Conservation (phyloP, 164 flowering plant species). For the Paratinospora sagittata region DNA sequence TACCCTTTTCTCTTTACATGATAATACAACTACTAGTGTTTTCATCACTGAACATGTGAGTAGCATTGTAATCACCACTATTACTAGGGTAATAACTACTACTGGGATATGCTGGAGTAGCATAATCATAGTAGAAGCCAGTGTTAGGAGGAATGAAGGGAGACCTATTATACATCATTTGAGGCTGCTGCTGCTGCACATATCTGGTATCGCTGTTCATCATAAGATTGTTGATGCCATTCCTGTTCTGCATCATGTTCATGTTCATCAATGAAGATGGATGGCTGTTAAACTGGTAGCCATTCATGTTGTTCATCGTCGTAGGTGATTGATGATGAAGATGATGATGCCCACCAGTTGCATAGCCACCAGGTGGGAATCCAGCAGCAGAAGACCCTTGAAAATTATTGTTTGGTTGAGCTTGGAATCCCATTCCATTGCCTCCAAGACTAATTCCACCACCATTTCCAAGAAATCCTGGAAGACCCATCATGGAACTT, state of each 20-base stretch:
- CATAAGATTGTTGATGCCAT: not conserved
- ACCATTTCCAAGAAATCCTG: slow-evolving; percentile 38
- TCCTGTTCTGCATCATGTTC: slow-evolving; percentile 20
- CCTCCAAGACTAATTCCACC: slow-evolving; percentile 16
- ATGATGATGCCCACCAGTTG: slow-evolving; percentile 22
- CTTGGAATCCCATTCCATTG: slow-evolving; percentile 26
- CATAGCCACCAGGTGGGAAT: slow-evolving; percentile 21
- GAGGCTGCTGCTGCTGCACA: slow-evolving; percentile 32
- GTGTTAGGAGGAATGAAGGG: slow-evolving; percentile 45
- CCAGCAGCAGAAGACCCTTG: slow-evolving; percentile 24
- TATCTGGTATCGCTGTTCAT: not conserved
- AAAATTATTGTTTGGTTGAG: slow-evolving; percentile 24
- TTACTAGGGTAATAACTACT: slow-evolving; percentile 16
- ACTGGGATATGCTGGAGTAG: slow-evolving; percentile 16
- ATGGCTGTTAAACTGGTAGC: slow-evolving; percentile 20
- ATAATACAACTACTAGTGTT: slow-evolving; percentile 53
- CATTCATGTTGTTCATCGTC: slow-evolving; percentile 39
- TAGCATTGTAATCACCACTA: slow-evolving; percentile 25
- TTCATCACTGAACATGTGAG: slow-evolving; percentile 65
- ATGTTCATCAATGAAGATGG: slow-evolving; percentile 28
- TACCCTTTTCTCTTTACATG: slow-evolving; percentile 33
- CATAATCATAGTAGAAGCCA: slow-evolving; percentile 39
- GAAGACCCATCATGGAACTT: slow-evolving; percentile 35
- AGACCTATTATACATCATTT: slow-evolving; percentile 68
- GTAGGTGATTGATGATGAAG: slow-evolving; percentile 27